Conservation (phyloP, 345 rosid species). For the Carallia pectinifolia region DNA sequence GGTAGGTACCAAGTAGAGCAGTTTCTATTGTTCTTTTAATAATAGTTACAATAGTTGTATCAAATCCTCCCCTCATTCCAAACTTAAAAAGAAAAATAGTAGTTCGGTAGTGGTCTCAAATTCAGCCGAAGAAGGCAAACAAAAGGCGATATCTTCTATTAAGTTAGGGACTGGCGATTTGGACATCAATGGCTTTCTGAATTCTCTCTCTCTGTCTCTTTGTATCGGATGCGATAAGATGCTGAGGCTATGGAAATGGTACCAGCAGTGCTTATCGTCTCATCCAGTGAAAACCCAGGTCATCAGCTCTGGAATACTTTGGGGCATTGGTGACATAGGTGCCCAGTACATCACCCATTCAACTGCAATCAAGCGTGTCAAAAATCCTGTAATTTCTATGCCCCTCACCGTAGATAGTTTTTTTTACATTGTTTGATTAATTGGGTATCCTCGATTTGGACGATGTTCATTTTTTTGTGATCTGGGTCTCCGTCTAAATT, state of each 20-base stretch:
- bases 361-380: conserved; percentile 53
- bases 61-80: too few species aligned
- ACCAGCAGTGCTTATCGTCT: conserved; percentile 60
- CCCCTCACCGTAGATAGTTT: not conserved
- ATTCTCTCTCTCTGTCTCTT: not conserved
- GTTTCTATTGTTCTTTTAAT: too few species aligned
- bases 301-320: conserved; percentile 81
- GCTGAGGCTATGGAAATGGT: conserved; percentile 85
- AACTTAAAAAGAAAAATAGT: too few species aligned
- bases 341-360: conserved; percentile 87
- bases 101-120: too few species aligned
- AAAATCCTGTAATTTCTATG: conserved; percentile 28
- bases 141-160: too few species aligned
- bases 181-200: not conserved
- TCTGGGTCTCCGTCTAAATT: conserved; percentile 9
- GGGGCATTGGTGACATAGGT: conserved; percentile 85
- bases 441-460: conserved; percentile 7
- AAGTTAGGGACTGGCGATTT: too few species aligned
- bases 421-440: not conserved
- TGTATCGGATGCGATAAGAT: conserved; percentile 20
- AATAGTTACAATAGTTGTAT: too few species aligned
- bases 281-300: conserved; percentile 88
- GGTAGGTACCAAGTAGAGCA: too few species aligned
- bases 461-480: not conserved
- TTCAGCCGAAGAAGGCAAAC: too few species aligned